These are phyloP conservation scores for Astrothelium macrocarpum DNA, from an alignment of 495 filamentous ascomycete genomes.

Conservation along the genomic window DNA sequence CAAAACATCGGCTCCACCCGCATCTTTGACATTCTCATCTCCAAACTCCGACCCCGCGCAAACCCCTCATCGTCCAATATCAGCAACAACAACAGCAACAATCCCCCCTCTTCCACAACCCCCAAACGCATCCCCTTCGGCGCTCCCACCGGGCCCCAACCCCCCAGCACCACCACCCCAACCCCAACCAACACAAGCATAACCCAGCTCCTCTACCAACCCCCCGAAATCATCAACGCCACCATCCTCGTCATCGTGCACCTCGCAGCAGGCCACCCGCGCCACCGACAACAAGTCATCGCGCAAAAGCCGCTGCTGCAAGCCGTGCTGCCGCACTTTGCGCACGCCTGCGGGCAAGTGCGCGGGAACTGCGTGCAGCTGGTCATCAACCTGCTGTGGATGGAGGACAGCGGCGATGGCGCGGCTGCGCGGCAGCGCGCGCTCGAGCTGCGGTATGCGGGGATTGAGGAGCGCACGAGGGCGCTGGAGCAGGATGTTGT, in stretches of 20 bases:
- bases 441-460: conserved; percentile 55
- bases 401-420: conserved; percentile 60
- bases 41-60: conserved; percentile 45
- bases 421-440: conserved; percentile 54
- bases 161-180: too few species aligned
- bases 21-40: conserved; percentile 63
- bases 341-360: conserved; percentile 58
- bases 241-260: conserved; percentile 73
- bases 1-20: conserved; percentile 61
- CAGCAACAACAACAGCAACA: not conserved
- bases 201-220: conserved; percentile 10
- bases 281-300: conserved; percentile 67
- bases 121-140: not conserved
- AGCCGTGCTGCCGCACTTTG: conserved; percentile 48
- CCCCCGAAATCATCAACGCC: conserved; percentile 58
- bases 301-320: conserved; percentile 49
- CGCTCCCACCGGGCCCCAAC: not conserved
- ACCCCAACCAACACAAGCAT: conserved; percentile 1
- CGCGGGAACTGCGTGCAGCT: conserved; percentile 69
- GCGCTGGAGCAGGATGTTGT: conserved; percentile 63
- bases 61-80: not conserved
- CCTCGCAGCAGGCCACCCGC: conserved; percentile 67
- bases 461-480: conserved; percentile 55
- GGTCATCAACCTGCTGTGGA: conserved; percentile 71
- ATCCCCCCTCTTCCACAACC: not conserved